Evolutionary conservation across 495 filamentous ascomycete species (phyloP).

Genomic region (Penicillium daleae): DNA sequence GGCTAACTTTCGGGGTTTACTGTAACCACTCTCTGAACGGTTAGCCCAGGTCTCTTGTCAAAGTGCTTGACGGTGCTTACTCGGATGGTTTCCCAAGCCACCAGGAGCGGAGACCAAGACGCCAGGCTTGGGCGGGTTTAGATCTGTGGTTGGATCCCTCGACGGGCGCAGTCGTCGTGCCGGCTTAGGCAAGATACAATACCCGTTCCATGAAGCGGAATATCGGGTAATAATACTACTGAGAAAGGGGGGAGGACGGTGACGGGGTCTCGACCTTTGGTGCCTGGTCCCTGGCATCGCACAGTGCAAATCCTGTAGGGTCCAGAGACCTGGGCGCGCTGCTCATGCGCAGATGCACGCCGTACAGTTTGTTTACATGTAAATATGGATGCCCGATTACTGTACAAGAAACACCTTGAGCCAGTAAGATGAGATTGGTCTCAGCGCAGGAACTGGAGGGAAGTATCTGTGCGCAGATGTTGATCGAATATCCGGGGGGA

Average conservation of each 20-base stretch:
- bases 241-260: background rate
- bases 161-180: slow-evolving; percentile 5
- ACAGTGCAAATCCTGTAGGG: background rate
- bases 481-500: slow-evolving; percentile 8
- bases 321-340: background rate
- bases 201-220: slow-evolving; percentile 2
- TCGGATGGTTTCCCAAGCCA: slow-evolving; percentile 17
- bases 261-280: background rate
- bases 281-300: slow-evolving; percentile 23
- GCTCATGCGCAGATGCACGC: background rate
- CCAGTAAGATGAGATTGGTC: background rate
- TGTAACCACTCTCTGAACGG: slow-evolving; percentile 5
- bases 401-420: background rate
- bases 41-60: background rate
- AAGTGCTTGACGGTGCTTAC: slow-evolving; percentile 30
- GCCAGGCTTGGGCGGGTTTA: background rate
- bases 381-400: background rate
- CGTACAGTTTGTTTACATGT: background rate
- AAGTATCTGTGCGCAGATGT: slow-evolving; percentile 11
- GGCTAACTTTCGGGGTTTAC: slow-evolving; percentile 14
- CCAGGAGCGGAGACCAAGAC: slow-evolving; percentile 8
- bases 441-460: background rate
- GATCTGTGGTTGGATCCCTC: slow-evolving; percentile 13
- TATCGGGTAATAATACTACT: too few relatives aligned
- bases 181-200: slow-evolving; percentile 1